phyloP scores from a whole-genome alignment of 768 basidiomycete genomes.

The Tephrocybe sp. region DNA sequence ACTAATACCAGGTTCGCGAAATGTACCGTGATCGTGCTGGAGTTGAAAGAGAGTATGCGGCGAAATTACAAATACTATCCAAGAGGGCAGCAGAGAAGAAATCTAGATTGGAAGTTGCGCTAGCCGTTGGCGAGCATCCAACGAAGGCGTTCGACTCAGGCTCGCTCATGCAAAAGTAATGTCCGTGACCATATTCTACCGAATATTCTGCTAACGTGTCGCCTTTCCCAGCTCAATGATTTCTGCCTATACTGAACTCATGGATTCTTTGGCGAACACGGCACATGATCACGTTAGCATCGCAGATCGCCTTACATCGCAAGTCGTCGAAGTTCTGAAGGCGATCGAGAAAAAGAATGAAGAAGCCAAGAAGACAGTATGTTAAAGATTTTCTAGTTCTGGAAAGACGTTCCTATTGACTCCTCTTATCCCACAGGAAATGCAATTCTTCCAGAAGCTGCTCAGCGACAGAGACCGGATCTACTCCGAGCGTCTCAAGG shows the following conservation, averaged over 20 bases:
- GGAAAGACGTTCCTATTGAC: conserved; percentile 4
- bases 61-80: conserved; percentile 61
- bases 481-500: conserved; percentile 71
- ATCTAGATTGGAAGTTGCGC: conserved; percentile 45
- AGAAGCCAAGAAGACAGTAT: conserved; percentile 65
- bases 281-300: conserved; percentile 70
- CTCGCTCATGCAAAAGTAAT: conserved; percentile 55
- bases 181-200: background rate
- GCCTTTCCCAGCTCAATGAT: conserved; percentile 60
- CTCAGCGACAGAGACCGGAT: conserved; percentile 66
- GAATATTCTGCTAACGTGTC: conserved; percentile 12
- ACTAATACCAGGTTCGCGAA: conserved; percentile 59
- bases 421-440: conserved; percentile 43
- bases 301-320: conserved; percentile 56
- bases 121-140: conserved; percentile 68
- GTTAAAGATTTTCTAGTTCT: background rate
- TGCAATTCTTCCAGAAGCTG: conserved; percentile 67
- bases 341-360: conserved; percentile 60
- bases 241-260: conserved; percentile 64
- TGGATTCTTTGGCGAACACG: conserved; percentile 53
- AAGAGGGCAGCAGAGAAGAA: conserved; percentile 75
- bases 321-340: conserved; percentile 64
- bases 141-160: conserved; percentile 57
- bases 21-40: conserved; percentile 62
- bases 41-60: conserved; percentile 78